Base-by-base conservation (phyloP, 2,329 filamentous ascomycete genomes). In the Stachybotrys chlorohalonatus region DNA sequence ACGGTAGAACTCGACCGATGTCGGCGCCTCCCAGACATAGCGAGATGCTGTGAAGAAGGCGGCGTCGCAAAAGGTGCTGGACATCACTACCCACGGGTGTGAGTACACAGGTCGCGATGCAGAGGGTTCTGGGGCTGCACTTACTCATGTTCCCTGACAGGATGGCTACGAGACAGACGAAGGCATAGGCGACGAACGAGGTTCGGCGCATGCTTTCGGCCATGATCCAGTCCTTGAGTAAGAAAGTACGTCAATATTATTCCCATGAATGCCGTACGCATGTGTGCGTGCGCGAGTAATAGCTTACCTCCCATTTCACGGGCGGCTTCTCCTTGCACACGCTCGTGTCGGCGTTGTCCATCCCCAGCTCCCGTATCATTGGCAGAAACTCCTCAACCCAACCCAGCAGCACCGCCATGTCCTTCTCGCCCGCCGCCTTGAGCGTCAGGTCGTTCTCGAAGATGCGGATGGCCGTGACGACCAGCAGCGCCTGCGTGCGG, bases 401-500 rank as follows among this genome's bases (percentile, higher is more conserved):
- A 4, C 59, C 57, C 52, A 69, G 52, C 16, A 75, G 51, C 16
- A 73, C 60, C 9, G 60, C 55, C 58, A 68, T 58, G 52, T 76
- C 73, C 45, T 70, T 62, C 57, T 76, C 73, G 0, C 68, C 72
- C n/a, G 75, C 65, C 1, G 72, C 68, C 17, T 70, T 60, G 49
- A 77, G 60, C 5, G 63, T 59, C 4, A 76, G 55, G 52, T 77
- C 74, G 0, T 74, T 75, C 47, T 76, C 74, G 52, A 76, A 72
- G 56, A 75, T 64, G 47, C 74, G 67, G 42, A 77, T 71, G 2
- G 68, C 63, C 56, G 76, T 72, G 32, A 75, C 62, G 11, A 75
- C 57, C 15, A 74, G 56, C 16, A 76, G 63, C 1, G 73, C 75
- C 59, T 77, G 75, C 5, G 74, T 66, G 11, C 73, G 66, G 5